Evolutionary conservation across 495 filamentous ascomycete species (phyloP).

Genomic region (Daldinia bambusicola): DNA sequence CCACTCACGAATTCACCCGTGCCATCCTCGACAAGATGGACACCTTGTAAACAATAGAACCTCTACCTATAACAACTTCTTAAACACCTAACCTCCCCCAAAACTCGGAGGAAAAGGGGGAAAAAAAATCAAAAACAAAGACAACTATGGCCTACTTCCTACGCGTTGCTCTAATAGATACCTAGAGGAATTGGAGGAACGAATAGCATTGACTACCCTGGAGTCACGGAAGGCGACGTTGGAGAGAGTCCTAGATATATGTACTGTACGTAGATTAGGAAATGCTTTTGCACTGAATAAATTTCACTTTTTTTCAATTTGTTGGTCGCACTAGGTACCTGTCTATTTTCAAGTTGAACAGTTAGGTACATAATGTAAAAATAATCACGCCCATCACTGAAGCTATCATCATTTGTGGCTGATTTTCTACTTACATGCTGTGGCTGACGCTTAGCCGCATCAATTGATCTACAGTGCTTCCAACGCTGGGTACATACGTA

Average conservation of each 20-base stretch:
- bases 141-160: conserved; percentile 37
- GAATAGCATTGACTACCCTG: conserved; percentile 39
- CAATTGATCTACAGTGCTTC: background rate
- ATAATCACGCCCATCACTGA: background rate
- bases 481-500: background rate
- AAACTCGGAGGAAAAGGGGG: too few relatives aligned
- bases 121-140: too few relatives aligned
- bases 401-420: background rate
- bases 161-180: conserved; percentile 36
- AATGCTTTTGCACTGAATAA: conserved; percentile 29
- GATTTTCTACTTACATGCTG: background rate
- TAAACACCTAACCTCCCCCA: conserved; percentile 18
- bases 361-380: too few relatives aligned
- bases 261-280: conserved; percentile 43
- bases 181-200: conserved; percentile 37
- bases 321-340: background rate
- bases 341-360: too few relatives aligned
- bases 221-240: conserved; percentile 41
- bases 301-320: background rate
- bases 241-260: conserved; percentile 33
- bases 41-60: conserved; percentile 42
- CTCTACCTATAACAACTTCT: conserved; percentile 13
- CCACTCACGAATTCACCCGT: conserved; percentile 93
- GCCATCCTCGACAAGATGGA: conserved; percentile 97
- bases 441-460: background rate